Evolutionary conservation across 2,329 filamentous ascomycete species (phyloP), one percentile per base, ranked within the genome.

Genomic region (Zasmidium angulare): DNA sequence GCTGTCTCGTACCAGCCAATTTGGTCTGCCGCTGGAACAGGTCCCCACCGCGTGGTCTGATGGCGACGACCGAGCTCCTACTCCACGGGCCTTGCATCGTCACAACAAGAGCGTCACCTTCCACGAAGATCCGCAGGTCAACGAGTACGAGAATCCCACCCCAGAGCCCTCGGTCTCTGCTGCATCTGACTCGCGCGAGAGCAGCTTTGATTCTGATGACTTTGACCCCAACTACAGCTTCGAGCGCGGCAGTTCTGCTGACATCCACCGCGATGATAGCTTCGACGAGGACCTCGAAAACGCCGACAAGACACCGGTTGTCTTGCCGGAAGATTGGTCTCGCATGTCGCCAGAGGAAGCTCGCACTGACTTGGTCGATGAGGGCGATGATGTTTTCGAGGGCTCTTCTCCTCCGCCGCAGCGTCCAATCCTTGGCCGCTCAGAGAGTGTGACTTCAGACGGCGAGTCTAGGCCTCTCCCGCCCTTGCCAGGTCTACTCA

Each of bases 61-160:
- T 24, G 87, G 90, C 46, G 83, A 84, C 19, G 81, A 82, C 2
- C 78, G 82, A 46, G 80, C 83, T 17, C 84, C 86, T 36, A 84
- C 84, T 6, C 88, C 89, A 55, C 86, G 85, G 65, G 83, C 82
- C 12, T 81, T 92, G 46, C 89, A 91, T 72, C 89, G 92, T 55
- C 90, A 96, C 76, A 88, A 91, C 50, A 99, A 99, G 81, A 97
- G 93, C 70, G 95, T 99, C 59, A 99, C 93, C 0, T 99, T 99
- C 73, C 92, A 98, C 76, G 89, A 89, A 40, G 92, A 91, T 1
- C 93, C 93, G 21, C 95, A 95, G 22, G 90, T 96, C 70, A 96
- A 98, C 72, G 95, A 99, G 77, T 99, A 98, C 74, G 95, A 98
- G 77, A 93, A 97, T 89, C 90, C 91, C 31, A 99, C 95, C 1